Conservation (phyloP, 129 eudicot species). For the Flaveria robusta region DNA sequence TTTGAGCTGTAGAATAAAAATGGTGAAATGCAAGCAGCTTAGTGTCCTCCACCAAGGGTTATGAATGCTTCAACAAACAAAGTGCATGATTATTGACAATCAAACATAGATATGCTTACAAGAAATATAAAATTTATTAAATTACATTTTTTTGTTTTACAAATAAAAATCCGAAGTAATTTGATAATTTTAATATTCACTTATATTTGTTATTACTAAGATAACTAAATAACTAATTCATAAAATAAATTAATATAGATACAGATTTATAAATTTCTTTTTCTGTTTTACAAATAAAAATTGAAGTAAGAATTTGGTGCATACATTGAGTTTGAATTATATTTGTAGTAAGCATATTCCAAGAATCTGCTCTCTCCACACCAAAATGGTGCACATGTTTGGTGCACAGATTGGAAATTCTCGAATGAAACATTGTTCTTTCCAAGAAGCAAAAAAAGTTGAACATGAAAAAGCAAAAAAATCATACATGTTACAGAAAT, state of each 20-base stretch:
- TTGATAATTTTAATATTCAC: too few species aligned
- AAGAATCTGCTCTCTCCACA: neutral
- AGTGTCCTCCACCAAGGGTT: constrained; percentile 1
- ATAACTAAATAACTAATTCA: too few species aligned
- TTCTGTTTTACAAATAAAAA: neutral
- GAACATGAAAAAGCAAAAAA: constrained; percentile 6
- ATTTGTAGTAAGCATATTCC: neutral
- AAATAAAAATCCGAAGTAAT: neutral
- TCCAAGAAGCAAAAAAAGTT: neutral
- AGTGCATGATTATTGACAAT: neutral
- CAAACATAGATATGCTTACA: neutral
- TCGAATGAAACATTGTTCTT: neutral
- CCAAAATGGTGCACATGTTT: neutral
- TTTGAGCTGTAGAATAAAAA: constrained; percentile 48
- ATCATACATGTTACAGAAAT: constrained; percentile 10
- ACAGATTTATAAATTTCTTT: neutral
- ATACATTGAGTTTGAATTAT: neutral
- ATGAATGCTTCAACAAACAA: neutral
- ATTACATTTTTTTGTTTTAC: neutral
- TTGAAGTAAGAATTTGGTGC: neutral
- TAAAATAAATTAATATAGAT: neutral
- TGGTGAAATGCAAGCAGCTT: constrained; percentile 11
- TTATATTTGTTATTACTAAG: neutral
- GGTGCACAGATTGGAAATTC: neutral
- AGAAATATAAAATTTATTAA: neutral